Percentiles rank a stretch among this genome's conserved stretches.
Evolutionary conservation across 257 asterid genomes (phyloP).

Genomic region (Leonotis leonurus): DNA sequence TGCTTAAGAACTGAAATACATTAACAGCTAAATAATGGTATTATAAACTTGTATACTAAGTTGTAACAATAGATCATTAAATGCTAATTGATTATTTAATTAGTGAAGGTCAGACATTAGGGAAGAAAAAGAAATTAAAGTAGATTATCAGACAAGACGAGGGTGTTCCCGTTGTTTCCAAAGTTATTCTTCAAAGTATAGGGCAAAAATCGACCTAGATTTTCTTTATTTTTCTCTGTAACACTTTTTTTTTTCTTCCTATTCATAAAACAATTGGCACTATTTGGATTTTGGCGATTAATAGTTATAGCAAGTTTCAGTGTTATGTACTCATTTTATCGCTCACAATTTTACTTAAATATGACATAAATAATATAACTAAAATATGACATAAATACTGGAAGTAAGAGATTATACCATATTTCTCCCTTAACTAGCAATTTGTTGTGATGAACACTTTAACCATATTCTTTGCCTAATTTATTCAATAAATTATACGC

Average conservation of each 20-base stretch:
- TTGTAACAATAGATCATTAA: conserved; percentile 9
- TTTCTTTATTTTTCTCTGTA: no score
- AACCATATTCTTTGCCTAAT: neutral
- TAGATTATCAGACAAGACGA: conserved; percentile 16
- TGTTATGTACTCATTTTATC: no score
- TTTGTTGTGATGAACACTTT: conserved; percentile 10
- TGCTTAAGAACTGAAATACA: conserved; percentile 23
- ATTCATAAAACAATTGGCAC: no score
- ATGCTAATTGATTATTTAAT: neutral
- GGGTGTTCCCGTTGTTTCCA: conserved; percentile 46
- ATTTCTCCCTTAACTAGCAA: conserved; percentile 15
- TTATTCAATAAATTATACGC: neutral
- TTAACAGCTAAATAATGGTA: conserved; percentile 6
- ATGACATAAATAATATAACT: no score
- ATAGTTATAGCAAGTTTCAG: no score
- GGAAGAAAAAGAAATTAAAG: neutral
- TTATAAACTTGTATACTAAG: no score
- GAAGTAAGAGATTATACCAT: no score
- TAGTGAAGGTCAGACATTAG: neutral
- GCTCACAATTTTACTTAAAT: no score
- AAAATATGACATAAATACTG: no score
- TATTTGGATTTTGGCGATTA: no score
- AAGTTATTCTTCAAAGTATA: no score
- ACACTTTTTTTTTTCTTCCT: neutral
- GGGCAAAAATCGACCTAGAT: no score